Evolutionary conservation across 1,284 basidiomycete species (phyloP).

Genomic region (Puccinia novopanici): DNA sequence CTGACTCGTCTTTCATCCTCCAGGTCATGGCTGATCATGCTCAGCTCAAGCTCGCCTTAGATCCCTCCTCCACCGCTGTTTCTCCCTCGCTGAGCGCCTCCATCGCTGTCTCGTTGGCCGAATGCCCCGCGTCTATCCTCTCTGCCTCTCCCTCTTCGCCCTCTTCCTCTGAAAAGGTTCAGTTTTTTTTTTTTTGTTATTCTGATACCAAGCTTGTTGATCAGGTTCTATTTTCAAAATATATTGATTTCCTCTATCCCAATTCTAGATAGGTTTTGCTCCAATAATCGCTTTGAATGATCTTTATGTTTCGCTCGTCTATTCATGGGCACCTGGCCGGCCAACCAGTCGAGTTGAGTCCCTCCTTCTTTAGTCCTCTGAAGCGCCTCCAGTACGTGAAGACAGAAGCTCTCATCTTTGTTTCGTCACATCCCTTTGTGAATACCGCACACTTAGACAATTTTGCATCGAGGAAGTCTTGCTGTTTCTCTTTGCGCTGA

Average conservation of each 20-base stretch:
- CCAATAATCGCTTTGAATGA: not conserved
- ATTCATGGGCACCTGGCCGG: slow-evolving; percentile 8
- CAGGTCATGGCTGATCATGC: slow-evolving; percentile 1
- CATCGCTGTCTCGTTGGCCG: slow-evolving; percentile 20
- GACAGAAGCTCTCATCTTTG: slow-evolving; percentile 39
- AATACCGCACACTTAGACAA: slow-evolving; percentile 1
- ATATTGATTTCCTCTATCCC: slow-evolving; percentile 9
- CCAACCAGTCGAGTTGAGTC: slow-evolving; percentile 28
- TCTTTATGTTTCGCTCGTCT: not conserved
- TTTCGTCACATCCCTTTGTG: not conserved
- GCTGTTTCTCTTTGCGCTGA: slow-evolving; percentile 61
- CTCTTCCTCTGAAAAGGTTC: not conserved
- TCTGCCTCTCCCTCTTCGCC: not conserved
- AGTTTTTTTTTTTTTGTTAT: slow-evolving; percentile 1
- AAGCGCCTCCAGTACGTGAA: slow-evolving; percentile 58
- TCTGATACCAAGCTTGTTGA: not conserved
- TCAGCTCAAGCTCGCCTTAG: not conserved
- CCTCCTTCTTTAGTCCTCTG: not conserved
- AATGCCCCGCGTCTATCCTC: not conserved
- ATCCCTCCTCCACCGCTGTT: slow-evolving; percentile 18
- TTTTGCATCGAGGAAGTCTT: slow-evolving; percentile 50
- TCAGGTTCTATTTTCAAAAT: not conserved
- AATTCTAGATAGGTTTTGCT: slow-evolving; percentile 18
- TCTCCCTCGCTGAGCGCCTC: slow-evolving; percentile 23
- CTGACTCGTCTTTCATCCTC: slow-evolving; percentile 5